phyloP scores from a whole-genome alignment of 306 rosid species.

The Vigna angularis region DNA sequence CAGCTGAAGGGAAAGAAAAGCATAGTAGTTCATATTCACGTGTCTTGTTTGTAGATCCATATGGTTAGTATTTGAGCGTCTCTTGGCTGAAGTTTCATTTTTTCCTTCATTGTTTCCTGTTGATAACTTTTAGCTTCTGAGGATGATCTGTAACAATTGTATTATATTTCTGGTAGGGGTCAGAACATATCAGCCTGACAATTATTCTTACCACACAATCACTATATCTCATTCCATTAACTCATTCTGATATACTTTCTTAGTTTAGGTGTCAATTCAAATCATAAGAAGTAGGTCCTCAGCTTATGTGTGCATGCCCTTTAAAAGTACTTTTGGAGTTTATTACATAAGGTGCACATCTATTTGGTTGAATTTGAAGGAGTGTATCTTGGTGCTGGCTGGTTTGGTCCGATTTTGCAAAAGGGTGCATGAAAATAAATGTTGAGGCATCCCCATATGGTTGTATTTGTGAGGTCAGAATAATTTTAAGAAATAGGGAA shows the following conservation, averaged over 20 bases:
- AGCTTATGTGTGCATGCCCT: conserved; percentile 26
- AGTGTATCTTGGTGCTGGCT: conserved; percentile 27
- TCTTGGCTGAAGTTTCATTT: conserved; percentile 19
- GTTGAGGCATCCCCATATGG: background rate
- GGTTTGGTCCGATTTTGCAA: conserved; percentile 23
- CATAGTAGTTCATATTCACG: conserved; percentile 43
- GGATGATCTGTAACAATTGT: conserved; percentile 33
- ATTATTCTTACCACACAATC: conserved; percentile 40
- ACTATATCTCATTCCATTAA: conserved; percentile 48
- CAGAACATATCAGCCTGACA: conserved; percentile 34
- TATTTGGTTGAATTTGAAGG: conserved; percentile 1
- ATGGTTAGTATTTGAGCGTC: conserved; percentile 55
- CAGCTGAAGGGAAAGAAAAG: conserved; percentile 43
- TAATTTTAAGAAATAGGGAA: no score
- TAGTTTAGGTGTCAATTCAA: conserved; percentile 29
- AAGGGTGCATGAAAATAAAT: conserved; percentile 9
- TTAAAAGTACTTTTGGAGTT: background rate
- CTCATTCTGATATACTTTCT: conserved; percentile 4
- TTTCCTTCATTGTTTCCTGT: conserved; percentile 26
- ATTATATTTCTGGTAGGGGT: conserved; percentile 37
- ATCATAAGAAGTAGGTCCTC: conserved; percentile 7
- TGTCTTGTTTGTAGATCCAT: conserved; percentile 46
- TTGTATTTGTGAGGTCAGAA: conserved; percentile 13
- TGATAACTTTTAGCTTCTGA: conserved; percentile 40
- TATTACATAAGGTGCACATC: conserved; percentile 1